Conservation (phyloP, 495 filamentous ascomycete genomes). For the Penicillium cataractarum region DNA sequence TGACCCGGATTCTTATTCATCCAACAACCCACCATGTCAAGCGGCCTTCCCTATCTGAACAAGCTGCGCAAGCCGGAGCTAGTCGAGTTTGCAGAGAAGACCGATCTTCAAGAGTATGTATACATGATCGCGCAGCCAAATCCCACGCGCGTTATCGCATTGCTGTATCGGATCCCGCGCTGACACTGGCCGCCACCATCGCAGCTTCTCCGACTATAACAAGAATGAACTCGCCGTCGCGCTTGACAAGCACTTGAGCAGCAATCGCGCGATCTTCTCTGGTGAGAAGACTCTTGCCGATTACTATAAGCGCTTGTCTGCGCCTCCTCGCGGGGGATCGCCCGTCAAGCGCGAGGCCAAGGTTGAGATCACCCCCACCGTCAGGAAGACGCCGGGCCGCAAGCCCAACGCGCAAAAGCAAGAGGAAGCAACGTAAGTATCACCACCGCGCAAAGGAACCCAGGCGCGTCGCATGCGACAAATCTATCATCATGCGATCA, state of each 20-base stretch:
- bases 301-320: slow-evolving; percentile 73
- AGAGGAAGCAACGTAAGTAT: slow-evolving; percentile 49
- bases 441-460: neutral
- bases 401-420: slow-evolving; percentile 46
- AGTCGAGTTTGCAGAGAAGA: slow-evolving; percentile 69
- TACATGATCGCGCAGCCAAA: slow-evolving; percentile 15
- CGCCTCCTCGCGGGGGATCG: slow-evolving; percentile 54
- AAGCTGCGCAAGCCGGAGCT: slow-evolving; percentile 85
- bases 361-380: slow-evolving; percentile 31
- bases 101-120: slow-evolving; percentile 74
- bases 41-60: slow-evolving; percentile 70
- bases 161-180: slow-evolving; percentile 1
- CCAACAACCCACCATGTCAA: slow-evolving; percentile 55
- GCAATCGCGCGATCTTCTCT: slow-evolving; percentile 62
- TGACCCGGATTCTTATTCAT: slow-evolving; percentile 12
- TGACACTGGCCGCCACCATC: slow-evolving; percentile 18
- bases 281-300: slow-evolving; percentile 65
- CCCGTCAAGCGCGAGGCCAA: slow-evolving; percentile 73
- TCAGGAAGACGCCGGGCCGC: slow-evolving; percentile 39
- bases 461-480: slow-evolving; percentile 8
- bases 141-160: slow-evolving; percentile 11
- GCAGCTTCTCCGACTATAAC: slow-evolving; percentile 69
- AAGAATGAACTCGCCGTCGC: slow-evolving; percentile 81
- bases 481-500: neutral
- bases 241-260: slow-evolving; percentile 74